Evolutionary conservation across 2,329 filamentous ascomycete genomes (phyloP), one percentile per base, ranked within the genome.

Genomic region (Fusarium sp.): DNA sequence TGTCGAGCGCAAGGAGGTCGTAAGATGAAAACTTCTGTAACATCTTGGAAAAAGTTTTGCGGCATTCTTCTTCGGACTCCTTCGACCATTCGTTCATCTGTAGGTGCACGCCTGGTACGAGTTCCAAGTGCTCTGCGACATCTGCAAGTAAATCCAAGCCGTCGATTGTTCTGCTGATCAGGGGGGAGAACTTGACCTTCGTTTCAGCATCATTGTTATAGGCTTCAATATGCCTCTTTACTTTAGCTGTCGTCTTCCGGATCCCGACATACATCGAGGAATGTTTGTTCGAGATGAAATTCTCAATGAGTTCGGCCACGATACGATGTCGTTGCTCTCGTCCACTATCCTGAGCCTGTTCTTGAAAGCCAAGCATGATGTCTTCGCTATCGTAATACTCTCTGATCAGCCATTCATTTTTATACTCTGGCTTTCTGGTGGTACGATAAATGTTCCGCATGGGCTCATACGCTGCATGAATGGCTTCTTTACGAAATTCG

Each of bases 151-250:
- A 30, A 35, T 75, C 68, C 35, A 75, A 33, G 32, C 67, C 45
- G n/a, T 75, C 70, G 18, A 75, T 63, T 6, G 61, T 69, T 23
- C 71, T 64, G n/a, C 57, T 64, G 11, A 76, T 32, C 79, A 77
- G 52, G 13, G 33, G 30, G 20, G 75, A 72, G 49, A 76, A 73
- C 6, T 57, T 49, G 2, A 13, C 23, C 14, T 38, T 48, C 26
- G 52, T 54, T 15, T 59, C 49, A 8, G 60, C 53, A 10, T 71
- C 64, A 27, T 64, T 50, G 14, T 73, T 69, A 26, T 52, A 62
- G 27, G 72, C 70, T 7, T 74, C 73, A 13, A 75, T 45, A 30
- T 68, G 64, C 38, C 46, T 52, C 59, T 70, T 69, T 18, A 75
- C 50, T 17, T 57, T 59, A 18, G 53, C 62, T n/a, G 73, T 73